Conservation (phyloP, 1,284 basidiomycete genomes). For the Jaminaea rosea region DNA sequence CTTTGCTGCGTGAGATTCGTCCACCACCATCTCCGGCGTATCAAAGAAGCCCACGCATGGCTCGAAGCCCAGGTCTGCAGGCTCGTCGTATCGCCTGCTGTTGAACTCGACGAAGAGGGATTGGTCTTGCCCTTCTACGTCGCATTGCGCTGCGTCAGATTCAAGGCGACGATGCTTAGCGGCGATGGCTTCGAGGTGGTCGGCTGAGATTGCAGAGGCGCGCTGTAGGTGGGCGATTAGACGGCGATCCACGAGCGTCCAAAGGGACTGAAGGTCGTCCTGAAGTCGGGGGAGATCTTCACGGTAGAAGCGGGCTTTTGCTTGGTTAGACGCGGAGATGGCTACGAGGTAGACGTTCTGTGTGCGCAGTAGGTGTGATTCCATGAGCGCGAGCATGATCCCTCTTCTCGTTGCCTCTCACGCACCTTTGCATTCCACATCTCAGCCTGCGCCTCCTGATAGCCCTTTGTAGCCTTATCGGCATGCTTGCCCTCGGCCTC, state of each 20-base stretch:
- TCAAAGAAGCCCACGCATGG: constrained; percentile 34
- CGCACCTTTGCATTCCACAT: constrained; percentile 26
- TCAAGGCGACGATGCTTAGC: constrained; percentile 10
- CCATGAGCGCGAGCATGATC: background rate
- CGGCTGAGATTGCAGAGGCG: constrained; percentile 7
- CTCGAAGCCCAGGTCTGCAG: constrained; percentile 22
- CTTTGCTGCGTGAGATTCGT: constrained; percentile 14
- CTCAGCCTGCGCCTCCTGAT: constrained; percentile 19
- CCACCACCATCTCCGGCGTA: constrained; percentile 24
- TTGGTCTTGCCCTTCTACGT: constrained; percentile 15
- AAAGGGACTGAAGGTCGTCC: constrained; percentile 20
- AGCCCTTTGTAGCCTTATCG: constrained; percentile 22
- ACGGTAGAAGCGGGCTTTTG: constrained; percentile 25
- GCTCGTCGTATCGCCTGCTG: constrained; percentile 22
- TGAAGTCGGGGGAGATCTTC: constrained; percentile 17
- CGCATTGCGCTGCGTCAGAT: constrained; percentile 8
- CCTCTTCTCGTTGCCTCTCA: background rate
- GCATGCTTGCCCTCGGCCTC: constrained; percentile 21
- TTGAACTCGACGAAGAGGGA: constrained; percentile 23
- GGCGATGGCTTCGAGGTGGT: constrained; percentile 14
- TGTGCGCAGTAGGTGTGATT: background rate
- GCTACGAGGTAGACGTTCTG: constrained; percentile 26
- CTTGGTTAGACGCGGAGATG: constrained; percentile 18
- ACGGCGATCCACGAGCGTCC: constrained; percentile 18
- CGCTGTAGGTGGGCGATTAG: constrained; percentile 8